phyloP scores from a whole-genome alignment of 306 rosid species.

The Cucumis melo region DNA sequence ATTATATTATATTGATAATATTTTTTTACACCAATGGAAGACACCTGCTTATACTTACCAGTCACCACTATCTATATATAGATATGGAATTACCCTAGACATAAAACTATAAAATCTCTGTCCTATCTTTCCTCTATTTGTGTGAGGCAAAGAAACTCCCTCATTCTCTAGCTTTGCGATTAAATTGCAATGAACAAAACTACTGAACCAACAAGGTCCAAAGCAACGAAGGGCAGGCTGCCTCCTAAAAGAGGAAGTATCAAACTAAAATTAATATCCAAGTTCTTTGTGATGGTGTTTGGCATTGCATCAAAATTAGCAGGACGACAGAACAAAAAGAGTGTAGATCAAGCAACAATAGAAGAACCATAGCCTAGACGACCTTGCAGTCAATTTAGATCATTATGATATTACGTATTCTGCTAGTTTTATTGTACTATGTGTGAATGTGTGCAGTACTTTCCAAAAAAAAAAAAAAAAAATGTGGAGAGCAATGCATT shows the following conservation, averaged over 20 bases:
- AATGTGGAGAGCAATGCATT: background rate
- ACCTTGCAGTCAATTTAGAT: background rate
- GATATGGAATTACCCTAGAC: background rate
- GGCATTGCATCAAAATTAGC: slow-evolving; percentile 13
- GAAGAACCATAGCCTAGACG: background rate
- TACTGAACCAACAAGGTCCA: slow-evolving; percentile 11
- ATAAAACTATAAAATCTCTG: background rate
- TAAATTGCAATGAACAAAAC: slow-evolving; percentile 18
- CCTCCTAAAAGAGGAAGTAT: slow-evolving; percentile 59
- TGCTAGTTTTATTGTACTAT: background rate
- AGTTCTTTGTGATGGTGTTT: slow-evolving; percentile 13
- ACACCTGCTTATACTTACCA: background rate
- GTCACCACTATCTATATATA: background rate
- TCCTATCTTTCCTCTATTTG: background rate
- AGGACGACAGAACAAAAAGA: slow-evolving; percentile 5
- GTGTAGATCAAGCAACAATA: background rate
- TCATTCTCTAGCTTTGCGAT: background rate
- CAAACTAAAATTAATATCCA: slow-evolving; percentile 30
- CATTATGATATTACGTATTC: background rate
- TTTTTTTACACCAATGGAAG: background rate
- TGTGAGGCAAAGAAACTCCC: background rate
- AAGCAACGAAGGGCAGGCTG: slow-evolving; percentile 12
- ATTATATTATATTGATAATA: background rate
- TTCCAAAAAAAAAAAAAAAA: too few species aligned
- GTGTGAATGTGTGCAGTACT: background rate